Evolutionary conservation across 371 early-diverging fungal species (phyloP).

Genomic region (Actinomortierella ambigua): DNA sequence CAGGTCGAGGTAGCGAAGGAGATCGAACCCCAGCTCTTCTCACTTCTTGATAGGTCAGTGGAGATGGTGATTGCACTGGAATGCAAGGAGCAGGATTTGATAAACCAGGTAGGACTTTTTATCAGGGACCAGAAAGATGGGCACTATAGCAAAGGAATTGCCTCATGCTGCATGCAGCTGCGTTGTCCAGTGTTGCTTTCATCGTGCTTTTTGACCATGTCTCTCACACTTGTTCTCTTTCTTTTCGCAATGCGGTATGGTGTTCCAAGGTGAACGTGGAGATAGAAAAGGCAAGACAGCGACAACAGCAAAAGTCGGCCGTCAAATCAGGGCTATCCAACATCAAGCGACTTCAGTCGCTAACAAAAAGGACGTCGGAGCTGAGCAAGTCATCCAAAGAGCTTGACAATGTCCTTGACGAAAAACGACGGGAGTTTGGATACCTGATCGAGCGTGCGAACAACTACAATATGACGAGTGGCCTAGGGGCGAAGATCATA

Average conservation of each 20-base stretch:
- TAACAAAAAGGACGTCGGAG: slow-evolving; percentile 34
- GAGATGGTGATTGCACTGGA: slow-evolving; percentile 20
- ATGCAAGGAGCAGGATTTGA: slow-evolving; percentile 17
- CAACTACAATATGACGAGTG: neutral
- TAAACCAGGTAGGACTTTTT: neutral
- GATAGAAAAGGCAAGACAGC: slow-evolving; percentile 15
- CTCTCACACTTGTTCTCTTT: no score
- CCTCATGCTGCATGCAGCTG: no score
- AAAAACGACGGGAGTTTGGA: slow-evolving; percentile 28
- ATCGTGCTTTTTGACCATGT: no score
- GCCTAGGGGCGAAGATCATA: neutral
- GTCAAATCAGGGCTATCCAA: slow-evolving; percentile 26
- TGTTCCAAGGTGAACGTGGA: slow-evolving; percentile 4
- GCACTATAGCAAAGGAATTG: no score
- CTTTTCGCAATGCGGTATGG: no score
- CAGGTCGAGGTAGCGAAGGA: slow-evolving; percentile 21
- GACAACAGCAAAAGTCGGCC: slow-evolving; percentile 18
- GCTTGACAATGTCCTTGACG: slow-evolving; percentile 26
- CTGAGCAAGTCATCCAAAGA: slow-evolving; percentile 22
- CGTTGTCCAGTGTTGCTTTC: no score
- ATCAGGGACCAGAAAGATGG: no score
- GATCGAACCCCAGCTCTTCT: slow-evolving; percentile 17
- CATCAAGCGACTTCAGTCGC: slow-evolving; percentile 30
- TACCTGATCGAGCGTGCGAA: slow-evolving; percentile 11
- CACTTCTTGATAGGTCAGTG: slow-evolving; percentile 14